Conservation (phyloP, 2,329 filamentous ascomycete genomes). For the Dothideomycetes sp. region DNA sequence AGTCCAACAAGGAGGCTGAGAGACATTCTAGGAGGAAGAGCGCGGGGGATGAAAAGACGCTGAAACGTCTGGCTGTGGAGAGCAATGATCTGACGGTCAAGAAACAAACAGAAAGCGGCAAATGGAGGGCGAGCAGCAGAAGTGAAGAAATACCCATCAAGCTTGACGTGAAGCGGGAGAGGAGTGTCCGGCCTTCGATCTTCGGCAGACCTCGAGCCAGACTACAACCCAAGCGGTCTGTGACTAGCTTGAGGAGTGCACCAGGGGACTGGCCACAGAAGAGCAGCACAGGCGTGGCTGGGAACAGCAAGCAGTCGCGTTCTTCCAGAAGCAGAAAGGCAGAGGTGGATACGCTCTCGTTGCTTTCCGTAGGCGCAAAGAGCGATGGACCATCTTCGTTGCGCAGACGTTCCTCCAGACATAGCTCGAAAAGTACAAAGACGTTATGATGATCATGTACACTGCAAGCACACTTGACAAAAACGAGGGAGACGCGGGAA, state of each 20-base stretch:
- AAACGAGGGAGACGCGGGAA: too few relatives aligned
- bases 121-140: too few relatives aligned
- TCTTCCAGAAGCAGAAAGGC: too few relatives aligned
- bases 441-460: background rate
- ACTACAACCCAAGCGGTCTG: background rate
- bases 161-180: background rate
- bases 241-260: background rate
- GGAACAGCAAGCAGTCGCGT: too few relatives aligned
- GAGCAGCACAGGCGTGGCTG: too few relatives aligned
- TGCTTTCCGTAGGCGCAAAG: background rate
- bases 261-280: background rate
- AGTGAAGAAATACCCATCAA: background rate
- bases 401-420: background rate
- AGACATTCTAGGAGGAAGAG: background rate
- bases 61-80: too few relatives aligned
- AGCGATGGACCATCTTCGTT: background rate
- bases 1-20: background rate
- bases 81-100: too few relatives aligned
- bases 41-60: background rate
- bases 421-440: background rate
- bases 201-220: background rate
- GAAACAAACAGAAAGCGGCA: too few relatives aligned
- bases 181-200: background rate
- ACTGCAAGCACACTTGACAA: too few relatives aligned
- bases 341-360: background rate